Percentiles rank a stretch among this genome's conserved stretches.
Conservation (phyloP, 1,284 basidiomycete species). For the Irpex sp. region DNA sequence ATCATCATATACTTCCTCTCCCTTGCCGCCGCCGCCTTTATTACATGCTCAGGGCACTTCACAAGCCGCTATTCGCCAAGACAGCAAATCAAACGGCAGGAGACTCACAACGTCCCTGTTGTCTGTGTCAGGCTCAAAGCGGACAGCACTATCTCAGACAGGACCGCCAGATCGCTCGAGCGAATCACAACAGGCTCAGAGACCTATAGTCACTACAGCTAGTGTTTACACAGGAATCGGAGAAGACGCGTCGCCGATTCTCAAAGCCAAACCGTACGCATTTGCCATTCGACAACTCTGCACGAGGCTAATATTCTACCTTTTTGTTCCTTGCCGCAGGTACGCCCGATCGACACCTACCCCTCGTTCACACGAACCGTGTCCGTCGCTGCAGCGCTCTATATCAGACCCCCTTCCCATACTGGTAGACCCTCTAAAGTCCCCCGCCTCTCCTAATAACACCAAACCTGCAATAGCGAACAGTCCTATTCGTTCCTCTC, state of each 20-base stretch:
- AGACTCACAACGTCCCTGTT: neutral
- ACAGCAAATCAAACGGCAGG: neutral
- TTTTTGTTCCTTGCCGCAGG: neutral
- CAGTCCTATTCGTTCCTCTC: neutral
- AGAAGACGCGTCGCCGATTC: neutral
- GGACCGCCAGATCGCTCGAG: neutral
- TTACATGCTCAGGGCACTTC: neutral
- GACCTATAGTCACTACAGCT: neutral
- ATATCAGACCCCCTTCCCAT: neutral
- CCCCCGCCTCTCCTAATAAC: conserved; percentile 1
- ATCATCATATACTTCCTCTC: neutral
- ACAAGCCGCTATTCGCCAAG: neutral
- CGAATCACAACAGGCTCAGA: neutral
- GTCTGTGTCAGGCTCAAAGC: neutral
- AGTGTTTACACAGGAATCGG: neutral
- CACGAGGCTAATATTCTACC: neutral
- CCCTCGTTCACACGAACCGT: neutral
- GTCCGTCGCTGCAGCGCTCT: neutral
- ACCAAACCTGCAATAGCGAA: no score
- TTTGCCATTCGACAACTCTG: neutral
- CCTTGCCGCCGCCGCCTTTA: neutral
- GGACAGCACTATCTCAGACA: neutral
- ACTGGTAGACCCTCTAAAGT: neutral
- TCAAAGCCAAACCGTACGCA: neutral
- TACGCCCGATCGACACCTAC: neutral